Conservation (phyloP, 148 eudicot species). For the Oxyria digyna region DNA sequence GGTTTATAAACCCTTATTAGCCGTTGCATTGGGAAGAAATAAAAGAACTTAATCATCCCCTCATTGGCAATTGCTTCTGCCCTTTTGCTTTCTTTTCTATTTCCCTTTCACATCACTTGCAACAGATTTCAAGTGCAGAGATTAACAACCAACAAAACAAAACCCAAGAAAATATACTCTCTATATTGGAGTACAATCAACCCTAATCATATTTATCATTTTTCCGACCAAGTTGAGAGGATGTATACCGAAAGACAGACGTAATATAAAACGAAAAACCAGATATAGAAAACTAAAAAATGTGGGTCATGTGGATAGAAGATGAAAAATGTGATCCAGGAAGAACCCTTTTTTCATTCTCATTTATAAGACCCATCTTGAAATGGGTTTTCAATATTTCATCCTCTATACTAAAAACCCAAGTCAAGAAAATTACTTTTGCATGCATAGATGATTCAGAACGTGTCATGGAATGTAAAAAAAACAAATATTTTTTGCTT, state of each 20-base stretch:
- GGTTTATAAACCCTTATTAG: background rate
- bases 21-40: background rate
- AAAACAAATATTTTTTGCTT: background rate
- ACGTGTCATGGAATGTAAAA: too few relatives aligned
- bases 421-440: background rate
- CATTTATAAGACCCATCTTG: background rate
- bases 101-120: background rate
- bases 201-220: too few relatives aligned
- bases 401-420: background rate
- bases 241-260: too few relatives aligned
- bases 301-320: background rate
- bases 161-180: background rate
- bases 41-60: background rate
- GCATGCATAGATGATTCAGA: too few relatives aligned
- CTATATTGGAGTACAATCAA: too few relatives aligned
- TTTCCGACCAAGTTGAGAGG: too few relatives aligned
- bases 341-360: background rate
- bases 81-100: background rate
- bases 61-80: slow-evolving; percentile 7
- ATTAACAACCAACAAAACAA: background rate
- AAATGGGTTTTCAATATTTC: background rate
- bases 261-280: background rate
- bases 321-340: background rate
- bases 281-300: background rate
- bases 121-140: background rate